Conservation (phyloP, 768 basidiomycete species). For the Mycena vitilis region DNA sequence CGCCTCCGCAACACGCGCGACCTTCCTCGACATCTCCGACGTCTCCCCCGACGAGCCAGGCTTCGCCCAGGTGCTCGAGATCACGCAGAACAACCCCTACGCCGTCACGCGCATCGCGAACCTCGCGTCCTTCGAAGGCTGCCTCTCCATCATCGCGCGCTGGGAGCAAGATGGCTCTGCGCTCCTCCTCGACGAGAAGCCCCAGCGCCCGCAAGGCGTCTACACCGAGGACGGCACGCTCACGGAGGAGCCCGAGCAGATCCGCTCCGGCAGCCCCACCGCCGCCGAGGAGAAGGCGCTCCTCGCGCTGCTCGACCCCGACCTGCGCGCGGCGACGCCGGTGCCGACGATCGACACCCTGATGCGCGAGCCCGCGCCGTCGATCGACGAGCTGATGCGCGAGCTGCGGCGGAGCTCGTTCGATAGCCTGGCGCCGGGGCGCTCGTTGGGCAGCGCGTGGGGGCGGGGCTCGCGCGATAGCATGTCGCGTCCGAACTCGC, state of each 20-base stretch:
- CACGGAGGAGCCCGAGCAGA: constrained; percentile 22
- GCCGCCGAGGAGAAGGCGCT: not conserved
- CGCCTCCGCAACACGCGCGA: constrained; percentile 10
- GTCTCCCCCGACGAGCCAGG: constrained; percentile 22
- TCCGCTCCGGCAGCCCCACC: not conserved
- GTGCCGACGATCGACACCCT: constrained; percentile 14
- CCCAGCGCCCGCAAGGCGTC: not conserved
- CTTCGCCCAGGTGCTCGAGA: constrained; percentile 24
- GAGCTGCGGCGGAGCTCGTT: not conserved
- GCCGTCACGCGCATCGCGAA: constrained; percentile 14
- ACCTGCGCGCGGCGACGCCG: not conserved
- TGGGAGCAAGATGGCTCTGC: constrained; percentile 27
- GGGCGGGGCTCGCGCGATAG: not conserved
- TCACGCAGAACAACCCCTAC: constrained; percentile 12
- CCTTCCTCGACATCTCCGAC: constrained; percentile 38
- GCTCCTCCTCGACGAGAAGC: not conserved
- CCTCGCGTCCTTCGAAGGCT: constrained; percentile 35
- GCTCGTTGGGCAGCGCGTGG: not conserved
- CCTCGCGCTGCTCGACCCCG: not conserved
- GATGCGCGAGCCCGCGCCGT: constrained; percentile 1
- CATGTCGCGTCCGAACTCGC: not conserved
- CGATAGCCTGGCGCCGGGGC: not conserved
- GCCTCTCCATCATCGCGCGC: constrained; percentile 17
- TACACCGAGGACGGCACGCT: not conserved
- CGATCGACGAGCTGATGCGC: not conserved